These are phyloP conservation scores for Halenospora varia DNA, from an alignment of 495 filamentous ascomycete species.

Conservation along the genomic window DNA sequence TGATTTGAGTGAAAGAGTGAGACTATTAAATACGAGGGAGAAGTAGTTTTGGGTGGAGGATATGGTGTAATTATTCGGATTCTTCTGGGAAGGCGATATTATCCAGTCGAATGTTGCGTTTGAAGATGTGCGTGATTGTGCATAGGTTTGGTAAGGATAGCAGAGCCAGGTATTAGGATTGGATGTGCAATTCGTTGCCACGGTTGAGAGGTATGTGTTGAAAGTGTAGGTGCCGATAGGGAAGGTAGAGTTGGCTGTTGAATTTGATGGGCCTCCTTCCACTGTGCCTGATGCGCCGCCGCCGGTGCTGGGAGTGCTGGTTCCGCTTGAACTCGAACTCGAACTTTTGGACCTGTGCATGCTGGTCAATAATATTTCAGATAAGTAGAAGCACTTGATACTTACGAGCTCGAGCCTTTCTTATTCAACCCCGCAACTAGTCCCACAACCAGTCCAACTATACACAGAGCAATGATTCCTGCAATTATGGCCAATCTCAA, in stretches of 20 bases:
- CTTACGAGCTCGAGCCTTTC: constrained; percentile 13
- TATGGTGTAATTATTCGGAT: constrained; percentile 32
- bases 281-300: constrained; percentile 12
- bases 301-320: background rate
- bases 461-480: constrained; percentile 27
- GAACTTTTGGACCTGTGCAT: background rate
- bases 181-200: constrained; percentile 45
- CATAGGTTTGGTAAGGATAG: constrained; percentile 46
- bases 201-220: constrained; percentile 46
- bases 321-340: background rate
- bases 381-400: background rate
- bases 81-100: constrained; percentile 29
- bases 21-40: constrained; percentile 39
- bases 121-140: constrained; percentile 25
- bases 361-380: background rate
- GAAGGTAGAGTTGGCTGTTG: constrained; percentile 30
- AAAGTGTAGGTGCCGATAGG: constrained; percentile 53
- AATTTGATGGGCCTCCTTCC: constrained; percentile 4
- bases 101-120: constrained; percentile 54
- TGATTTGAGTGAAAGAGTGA: constrained; percentile 32
- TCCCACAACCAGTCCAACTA: constrained; percentile 40
- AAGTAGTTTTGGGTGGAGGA: constrained; percentile 46
- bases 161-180: constrained; percentile 50
- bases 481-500: constrained; percentile 28
- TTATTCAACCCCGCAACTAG: constrained; percentile 40